Conservation (phyloP, 805 yeast genomes). For the Sugiyamaella chiloensis region DNA sequence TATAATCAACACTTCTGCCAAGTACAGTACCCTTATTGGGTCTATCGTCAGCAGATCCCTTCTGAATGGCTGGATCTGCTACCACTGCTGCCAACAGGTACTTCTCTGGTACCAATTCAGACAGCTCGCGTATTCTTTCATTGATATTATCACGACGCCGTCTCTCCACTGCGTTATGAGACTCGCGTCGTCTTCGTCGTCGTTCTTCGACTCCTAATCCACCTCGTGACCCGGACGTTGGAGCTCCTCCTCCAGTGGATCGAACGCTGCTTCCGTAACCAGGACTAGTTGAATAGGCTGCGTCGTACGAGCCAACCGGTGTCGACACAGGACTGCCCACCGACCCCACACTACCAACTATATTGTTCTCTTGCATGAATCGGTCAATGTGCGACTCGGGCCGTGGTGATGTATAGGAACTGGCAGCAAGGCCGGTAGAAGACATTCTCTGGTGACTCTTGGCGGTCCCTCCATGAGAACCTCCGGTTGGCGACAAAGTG, state of each 20-base stretch:
- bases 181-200: conserved; percentile 73
- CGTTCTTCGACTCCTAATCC: conserved; percentile 43
- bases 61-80: conserved; percentile 11
- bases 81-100: conserved; percentile 24
- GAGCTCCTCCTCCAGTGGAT: conserved; percentile 2
- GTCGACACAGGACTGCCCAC: conserved; percentile 12
- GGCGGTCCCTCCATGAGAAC: neutral
- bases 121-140: conserved; percentile 81
- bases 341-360: conserved; percentile 6
- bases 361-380: conserved; percentile 26
- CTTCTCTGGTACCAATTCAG: conserved; percentile 67
- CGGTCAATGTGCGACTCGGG: conserved; percentile 26
- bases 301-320: conserved; percentile 18
- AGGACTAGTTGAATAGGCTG: conserved; percentile 10
- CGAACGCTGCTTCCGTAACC: conserved; percentile 11
- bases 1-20: conserved; percentile 75
- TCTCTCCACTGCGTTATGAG: conserved; percentile 93
- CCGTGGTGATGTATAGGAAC: conserved; percentile 14
- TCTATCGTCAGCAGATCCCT: conserved; percentile 36
- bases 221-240: neutral
- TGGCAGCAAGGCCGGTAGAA: neutral
- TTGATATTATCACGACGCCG: conserved; percentile 88
- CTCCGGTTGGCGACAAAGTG: neutral
- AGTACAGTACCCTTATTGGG: conserved; percentile 82
- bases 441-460: conserved; percentile 5